These are phyloP conservation scores for Spergularia bocconei DNA, from an alignment of 148 eudicot species.

Conservation along the genomic window DNA sequence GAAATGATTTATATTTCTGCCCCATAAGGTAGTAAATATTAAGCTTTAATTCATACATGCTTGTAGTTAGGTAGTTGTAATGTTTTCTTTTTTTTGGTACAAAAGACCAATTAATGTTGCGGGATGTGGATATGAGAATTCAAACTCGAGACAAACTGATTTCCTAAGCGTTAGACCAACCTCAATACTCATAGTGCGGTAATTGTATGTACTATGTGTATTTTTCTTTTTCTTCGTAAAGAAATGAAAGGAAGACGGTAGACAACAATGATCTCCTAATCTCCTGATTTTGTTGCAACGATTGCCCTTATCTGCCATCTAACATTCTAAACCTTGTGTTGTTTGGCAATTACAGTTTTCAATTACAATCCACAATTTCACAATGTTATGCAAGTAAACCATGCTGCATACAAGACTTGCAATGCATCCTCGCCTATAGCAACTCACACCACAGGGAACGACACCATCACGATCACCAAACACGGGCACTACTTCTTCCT, in stretches of 20 bases:
- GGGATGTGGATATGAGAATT: too few relatives aligned
- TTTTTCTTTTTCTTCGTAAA: too few relatives aligned
- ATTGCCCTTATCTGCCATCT: too few relatives aligned
- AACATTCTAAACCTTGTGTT: background rate
- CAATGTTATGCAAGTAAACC: constrained; percentile 93
- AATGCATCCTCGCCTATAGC: constrained; percentile 68
- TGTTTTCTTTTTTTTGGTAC: too few relatives aligned
- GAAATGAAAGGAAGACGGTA: too few relatives aligned
- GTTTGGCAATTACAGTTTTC: constrained; percentile 47
- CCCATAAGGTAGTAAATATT: background rate
- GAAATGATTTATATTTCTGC: background rate
- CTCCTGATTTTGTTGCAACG: too few relatives aligned
- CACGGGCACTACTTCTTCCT: constrained; percentile 81
- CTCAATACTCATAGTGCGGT: too few relatives aligned
- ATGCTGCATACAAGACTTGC: constrained; percentile 59
- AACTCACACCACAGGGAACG: constrained; percentile 77
- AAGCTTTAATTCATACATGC: background rate
- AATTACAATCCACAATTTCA: constrained; percentile 75
- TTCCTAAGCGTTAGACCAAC: too few relatives aligned
- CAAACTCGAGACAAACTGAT: too few relatives aligned
- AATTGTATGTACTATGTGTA: too few relatives aligned
- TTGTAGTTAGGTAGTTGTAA: too few relatives aligned
- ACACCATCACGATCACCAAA: constrained; percentile 53
- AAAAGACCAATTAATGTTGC: too few relatives aligned
- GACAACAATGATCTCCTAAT: background rate